phyloP scores from a whole-genome alignment of 2,329 filamentous ascomycete species.

The Cephalotrichum gorgonifer region DNA sequence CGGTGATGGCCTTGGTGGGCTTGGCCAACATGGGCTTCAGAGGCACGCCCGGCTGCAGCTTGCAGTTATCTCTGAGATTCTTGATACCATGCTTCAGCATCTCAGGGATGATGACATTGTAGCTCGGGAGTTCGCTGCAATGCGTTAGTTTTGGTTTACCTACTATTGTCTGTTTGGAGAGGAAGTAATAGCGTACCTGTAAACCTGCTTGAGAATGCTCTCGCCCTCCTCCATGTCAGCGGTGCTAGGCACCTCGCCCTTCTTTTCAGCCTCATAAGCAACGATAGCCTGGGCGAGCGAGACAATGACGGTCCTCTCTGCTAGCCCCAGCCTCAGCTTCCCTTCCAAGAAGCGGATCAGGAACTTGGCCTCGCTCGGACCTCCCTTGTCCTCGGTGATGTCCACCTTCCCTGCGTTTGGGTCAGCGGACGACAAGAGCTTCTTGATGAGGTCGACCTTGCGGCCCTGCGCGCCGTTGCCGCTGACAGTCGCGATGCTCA shows the following conservation, averaged over 20 bases:
- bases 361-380: constrained; percentile 89
- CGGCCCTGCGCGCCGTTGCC: constrained; percentile 81
- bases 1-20: constrained; percentile 94
- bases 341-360: constrained; percentile 89
- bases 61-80: constrained; percentile 74
- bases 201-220: constrained; percentile 77
- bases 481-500: constrained; percentile 77
- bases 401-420: constrained; percentile 70
- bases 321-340: constrained; percentile 82
- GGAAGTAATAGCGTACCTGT: constrained; percentile 46
- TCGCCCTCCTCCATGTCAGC: constrained; percentile 77
- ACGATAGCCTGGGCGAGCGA: constrained; percentile 83
- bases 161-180: no score
- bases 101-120: constrained; percentile 86
- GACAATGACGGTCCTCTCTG: constrained; percentile 85
- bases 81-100: constrained; percentile 80
- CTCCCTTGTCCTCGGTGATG: constrained; percentile 85
- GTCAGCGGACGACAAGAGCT: constrained; percentile 85
- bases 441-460: constrained; percentile 94
- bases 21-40: constrained; percentile 98
- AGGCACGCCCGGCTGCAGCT: constrained; percentile 84
- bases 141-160: constrained; percentile 18
- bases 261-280: constrained; percentile 65
- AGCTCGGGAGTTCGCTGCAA: constrained; percentile 80
- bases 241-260: constrained; percentile 60